Conservation (phyloP, 768 basidiomycete genomes). For the Pleurotus djamor region DNA sequence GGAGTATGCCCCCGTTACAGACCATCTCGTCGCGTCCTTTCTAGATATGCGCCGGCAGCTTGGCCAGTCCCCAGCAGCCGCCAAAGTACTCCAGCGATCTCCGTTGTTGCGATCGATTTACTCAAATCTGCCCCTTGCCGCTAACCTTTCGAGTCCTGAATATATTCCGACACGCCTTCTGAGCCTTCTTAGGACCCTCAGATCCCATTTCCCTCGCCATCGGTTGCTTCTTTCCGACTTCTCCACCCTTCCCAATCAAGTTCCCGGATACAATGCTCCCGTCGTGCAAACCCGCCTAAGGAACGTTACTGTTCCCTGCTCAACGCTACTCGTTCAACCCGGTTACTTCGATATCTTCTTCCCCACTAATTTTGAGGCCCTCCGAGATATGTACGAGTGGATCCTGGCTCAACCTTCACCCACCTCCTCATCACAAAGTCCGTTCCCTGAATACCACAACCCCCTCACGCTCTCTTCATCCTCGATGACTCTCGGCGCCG, state of each 20-base stretch:
- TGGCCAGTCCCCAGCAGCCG: slow-evolving; percentile 55
- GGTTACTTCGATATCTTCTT: slow-evolving; percentile 99
- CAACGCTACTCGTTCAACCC: slow-evolving; percentile 88
- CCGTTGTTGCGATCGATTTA: slow-evolving; percentile 63
- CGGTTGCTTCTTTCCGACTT: slow-evolving; percentile 96
- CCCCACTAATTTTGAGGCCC: slow-evolving; percentile 83
- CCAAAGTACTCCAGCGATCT: slow-evolving; percentile 51
- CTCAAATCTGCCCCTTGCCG: slow-evolving; percentile 76
- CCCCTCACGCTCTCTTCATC: slow-evolving; percentile 51
- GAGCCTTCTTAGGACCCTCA: slow-evolving; percentile 78
- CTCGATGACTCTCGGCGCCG: slow-evolving; percentile 48
- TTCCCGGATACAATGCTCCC: slow-evolving; percentile 76
- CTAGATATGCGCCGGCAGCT: slow-evolving; percentile 65
- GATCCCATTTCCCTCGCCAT: slow-evolving; percentile 85
- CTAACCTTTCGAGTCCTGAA: slow-evolving; percentile 86
- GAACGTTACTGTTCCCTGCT: slow-evolving; percentile 83
- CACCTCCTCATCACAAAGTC: slow-evolving; percentile 19
- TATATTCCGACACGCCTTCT: slow-evolving; percentile 92
- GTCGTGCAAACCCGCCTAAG: slow-evolving; percentile 94
- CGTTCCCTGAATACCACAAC: slow-evolving; percentile 37
- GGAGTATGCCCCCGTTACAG: slow-evolving; percentile 80
- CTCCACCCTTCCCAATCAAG: slow-evolving; percentile 79
- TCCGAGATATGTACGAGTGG: slow-evolving; percentile 90
- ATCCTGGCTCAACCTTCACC: slow-evolving; percentile 60
- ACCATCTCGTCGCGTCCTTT: slow-evolving; percentile 81